These are phyloP conservation scores for Casaregolazyma suthepensis DNA, from an alignment of 1,139 yeast species.

Conservation along the genomic window DNA sequence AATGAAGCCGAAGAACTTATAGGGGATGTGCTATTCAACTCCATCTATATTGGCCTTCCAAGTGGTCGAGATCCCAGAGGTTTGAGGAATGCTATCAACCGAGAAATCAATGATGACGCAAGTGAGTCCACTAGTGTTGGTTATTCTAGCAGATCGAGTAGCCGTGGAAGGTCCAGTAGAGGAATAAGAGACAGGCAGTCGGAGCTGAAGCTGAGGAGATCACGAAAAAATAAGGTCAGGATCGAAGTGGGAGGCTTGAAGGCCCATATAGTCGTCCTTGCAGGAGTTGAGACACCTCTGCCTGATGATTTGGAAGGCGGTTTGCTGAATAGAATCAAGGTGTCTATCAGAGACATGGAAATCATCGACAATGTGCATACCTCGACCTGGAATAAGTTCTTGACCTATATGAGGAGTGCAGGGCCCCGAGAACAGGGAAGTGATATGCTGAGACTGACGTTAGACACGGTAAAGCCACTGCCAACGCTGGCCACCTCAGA, in stretches of 20 bases:
- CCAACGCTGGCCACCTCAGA: slow-evolving; percentile 65
- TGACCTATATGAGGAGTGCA: slow-evolving; percentile 59
- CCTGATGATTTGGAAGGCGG: slow-evolving; percentile 36
- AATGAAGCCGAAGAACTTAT: slow-evolving; percentile 34
- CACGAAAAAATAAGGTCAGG: slow-evolving; percentile 55
- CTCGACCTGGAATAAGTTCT: slow-evolving; percentile 87
- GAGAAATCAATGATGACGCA: slow-evolving; percentile 33
- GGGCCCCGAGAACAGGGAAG: slow-evolving; percentile 69
- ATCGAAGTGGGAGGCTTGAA: slow-evolving; percentile 52
- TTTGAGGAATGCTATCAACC: slow-evolving; percentile 50
- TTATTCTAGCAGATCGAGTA: slow-evolving; percentile 10
- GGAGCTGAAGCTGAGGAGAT: slow-evolving; percentile 53
- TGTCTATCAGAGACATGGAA: slow-evolving; percentile 49
- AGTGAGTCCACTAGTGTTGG: slow-evolving; percentile 25
- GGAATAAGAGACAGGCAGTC: not conserved
- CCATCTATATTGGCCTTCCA: slow-evolving; percentile 64
- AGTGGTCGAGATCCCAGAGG: slow-evolving; percentile 43
- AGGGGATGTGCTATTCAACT: slow-evolving; percentile 65
- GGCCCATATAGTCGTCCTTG: slow-evolving; percentile 42
- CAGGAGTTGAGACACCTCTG: slow-evolving; percentile 36
- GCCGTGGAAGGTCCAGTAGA: slow-evolving; percentile 2
- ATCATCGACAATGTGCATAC: slow-evolving; percentile 75
- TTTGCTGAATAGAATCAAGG: slow-evolving; percentile 41
- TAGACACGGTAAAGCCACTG: slow-evolving; percentile 63
- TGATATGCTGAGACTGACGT: slow-evolving; percentile 50